Evolutionary conservation across 208 protist genomes (phyloP).

Genomic region (Balamuthia mandrillaris): DNA sequence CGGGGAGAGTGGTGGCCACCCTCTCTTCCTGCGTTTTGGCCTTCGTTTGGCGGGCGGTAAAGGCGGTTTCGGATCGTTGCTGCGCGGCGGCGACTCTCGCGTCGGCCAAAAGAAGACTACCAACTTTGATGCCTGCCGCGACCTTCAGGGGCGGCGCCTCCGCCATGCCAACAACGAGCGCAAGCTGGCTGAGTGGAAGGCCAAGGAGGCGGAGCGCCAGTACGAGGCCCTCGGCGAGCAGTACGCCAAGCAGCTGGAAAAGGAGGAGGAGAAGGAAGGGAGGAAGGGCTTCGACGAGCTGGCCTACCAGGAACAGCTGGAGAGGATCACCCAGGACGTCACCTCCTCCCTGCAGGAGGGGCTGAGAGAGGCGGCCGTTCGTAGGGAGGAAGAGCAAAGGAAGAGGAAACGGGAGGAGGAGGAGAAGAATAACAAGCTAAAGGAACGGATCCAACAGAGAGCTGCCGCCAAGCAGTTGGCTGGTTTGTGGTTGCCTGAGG

Average conservation of each 20-base stretch:
- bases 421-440: no score
- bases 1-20: background rate
- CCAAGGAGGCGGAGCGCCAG: background rate
- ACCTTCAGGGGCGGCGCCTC: background rate
- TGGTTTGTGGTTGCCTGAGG: background rate
- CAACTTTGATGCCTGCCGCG: constrained; percentile 30
- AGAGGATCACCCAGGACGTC: background rate
- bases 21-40: background rate
- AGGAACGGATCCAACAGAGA: background rate
- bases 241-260: background rate
- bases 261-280: background rate
- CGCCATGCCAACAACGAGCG: constrained; percentile 15
- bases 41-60: constrained; percentile 6
- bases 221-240: background rate
- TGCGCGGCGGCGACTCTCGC: background rate
- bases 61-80: constrained; percentile 25
- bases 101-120: constrained; percentile 38
- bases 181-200: background rate
- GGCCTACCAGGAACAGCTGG: background rate
- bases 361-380: background rate
- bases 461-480: background rate
- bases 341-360: background rate
- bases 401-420: no score
- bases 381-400: background rate
- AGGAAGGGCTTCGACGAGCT: background rate